Conservation (phyloP, 169 alveolate species). For the Eimeria necatrix region DNA sequence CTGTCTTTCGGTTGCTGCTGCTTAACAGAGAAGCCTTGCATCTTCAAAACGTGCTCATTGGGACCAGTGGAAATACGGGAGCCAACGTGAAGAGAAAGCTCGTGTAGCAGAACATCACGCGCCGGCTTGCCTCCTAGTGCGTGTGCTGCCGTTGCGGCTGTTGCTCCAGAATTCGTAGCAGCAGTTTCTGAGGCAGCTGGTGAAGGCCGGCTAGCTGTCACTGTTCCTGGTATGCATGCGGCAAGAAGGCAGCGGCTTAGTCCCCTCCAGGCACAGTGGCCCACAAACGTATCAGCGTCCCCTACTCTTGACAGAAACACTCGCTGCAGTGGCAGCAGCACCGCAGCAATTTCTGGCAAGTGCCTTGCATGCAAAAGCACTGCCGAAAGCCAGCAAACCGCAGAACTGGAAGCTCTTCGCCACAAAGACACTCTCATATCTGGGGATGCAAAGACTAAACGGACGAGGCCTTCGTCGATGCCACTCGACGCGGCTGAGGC, state of each 20-base stretch:
- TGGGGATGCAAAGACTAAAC: slow-evolving; percentile 32
- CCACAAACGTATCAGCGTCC: slow-evolving; percentile 66
- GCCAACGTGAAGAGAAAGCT: slow-evolving; percentile 55
- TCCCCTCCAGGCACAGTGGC: slow-evolving; percentile 73
- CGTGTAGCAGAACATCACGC: slow-evolving; percentile 29
- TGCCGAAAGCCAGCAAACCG: slow-evolving; percentile 67
- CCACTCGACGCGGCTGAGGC: slow-evolving; percentile 37
- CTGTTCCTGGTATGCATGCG: not conserved
- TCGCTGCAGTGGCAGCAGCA: slow-evolving; percentile 68
- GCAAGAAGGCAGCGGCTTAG: slow-evolving; percentile 69
- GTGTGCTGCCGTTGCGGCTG: slow-evolving; percentile 28
- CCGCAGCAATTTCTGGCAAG: slow-evolving; percentile 57
- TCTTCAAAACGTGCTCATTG: slow-evolving; percentile 57
- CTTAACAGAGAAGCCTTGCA: slow-evolving; percentile 62
- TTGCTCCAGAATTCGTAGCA: not conserved
- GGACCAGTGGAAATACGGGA: slow-evolving; percentile 64
- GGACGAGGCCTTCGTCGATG: slow-evolving; percentile 14
- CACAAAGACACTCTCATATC: slow-evolving; percentile 34
- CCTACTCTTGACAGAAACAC: slow-evolving; percentile 55
- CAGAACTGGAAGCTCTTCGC: slow-evolving; percentile 60
- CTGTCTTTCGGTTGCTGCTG: slow-evolving; percentile 14
- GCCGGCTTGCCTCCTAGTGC: not conserved
- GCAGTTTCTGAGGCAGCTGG: not conserved
- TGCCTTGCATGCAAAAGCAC: slow-evolving; percentile 72
- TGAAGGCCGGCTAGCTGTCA: slow-evolving; percentile 3